Evolutionary conservation across 1,284 basidiomycete species (phyloP), one percentile per base, ranked within the genome.

Genomic region (Cryptococcus floricola): DNA sequence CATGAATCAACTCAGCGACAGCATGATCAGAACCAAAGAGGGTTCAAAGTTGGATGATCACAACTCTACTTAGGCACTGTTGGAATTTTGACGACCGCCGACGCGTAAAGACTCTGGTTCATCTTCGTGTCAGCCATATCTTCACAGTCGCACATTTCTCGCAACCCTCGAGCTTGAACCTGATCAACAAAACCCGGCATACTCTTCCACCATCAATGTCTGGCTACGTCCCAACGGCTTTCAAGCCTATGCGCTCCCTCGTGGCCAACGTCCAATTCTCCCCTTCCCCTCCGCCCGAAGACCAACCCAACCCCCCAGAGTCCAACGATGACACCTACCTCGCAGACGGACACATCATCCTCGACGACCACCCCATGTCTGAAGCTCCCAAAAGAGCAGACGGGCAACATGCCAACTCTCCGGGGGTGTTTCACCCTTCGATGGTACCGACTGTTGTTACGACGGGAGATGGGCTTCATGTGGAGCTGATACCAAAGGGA

Each of bases 351-450:
- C 52, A 55, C 16, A 53, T 61, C 38, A 46, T 59, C 57, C 54
- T 62, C 39, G 58, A 61, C 27, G 60, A 65, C n/a, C 44, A 38
- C 14, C 56, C 56, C 18, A 34, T 34, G 13, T 28, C 25, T n/a
- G 37, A 38, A n/a, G 48, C 28, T 14, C 39, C 41, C 14, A 16
- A 47, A 27, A 1, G 27, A 25, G 19, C 38, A 8, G 37, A 46
- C 19, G 31, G 13, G 7, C n/a, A 14, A 4, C 19, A 41, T 14
- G 12, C 46, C 28, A 13, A 16, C 10, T 5, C 18, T 5, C 46
- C 68, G 1, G 64, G 58, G 2, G 41, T 71, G 10, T 71, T 71
- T 45, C 44, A 44, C 4, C 64, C 63, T 16, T 56, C 59, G 1
- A 18, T 68, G 42, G 57, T 62, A 39, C 65, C 66, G 10, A 23